A percentile compares a stretch with the other conserved stretches of the same genome.
These are phyloP conservation scores for Nitzschia sp. DNA, from an alignment of 108 stramenopile genomes.

Conservation along the genomic window DNA sequence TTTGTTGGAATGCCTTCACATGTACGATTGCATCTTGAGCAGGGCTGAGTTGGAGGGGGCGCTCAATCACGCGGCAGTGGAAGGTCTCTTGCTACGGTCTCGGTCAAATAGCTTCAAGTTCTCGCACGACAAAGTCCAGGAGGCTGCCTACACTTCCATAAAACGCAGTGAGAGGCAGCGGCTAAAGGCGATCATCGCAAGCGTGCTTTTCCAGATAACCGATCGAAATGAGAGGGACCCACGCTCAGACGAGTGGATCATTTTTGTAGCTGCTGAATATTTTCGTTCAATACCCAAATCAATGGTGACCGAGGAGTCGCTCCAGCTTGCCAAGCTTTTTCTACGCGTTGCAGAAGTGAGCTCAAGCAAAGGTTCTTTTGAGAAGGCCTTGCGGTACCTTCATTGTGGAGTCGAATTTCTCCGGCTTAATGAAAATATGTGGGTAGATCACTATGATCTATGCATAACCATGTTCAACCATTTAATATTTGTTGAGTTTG, in stretches of 20 bases:
- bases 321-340: not conserved
- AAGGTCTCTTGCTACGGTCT: not conserved
- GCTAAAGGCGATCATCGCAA: not conserved
- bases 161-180: not conserved
- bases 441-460: slow-evolving; percentile 4
- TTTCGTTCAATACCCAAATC: slow-evolving; percentile 20
- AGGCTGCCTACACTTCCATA: slow-evolving; percentile 48
- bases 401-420: not conserved
- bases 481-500: slow-evolving; percentile 1
- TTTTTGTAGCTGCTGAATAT: slow-evolving; percentile 35
- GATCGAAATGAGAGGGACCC: not conserved
- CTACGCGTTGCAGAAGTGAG: slow-evolving; percentile 1
- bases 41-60: not conserved
- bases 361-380: not conserved
- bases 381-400: slow-evolving; percentile 5
- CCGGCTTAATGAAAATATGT: slow-evolving; percentile 6
- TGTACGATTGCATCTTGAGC: not conserved
- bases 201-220: not conserved
- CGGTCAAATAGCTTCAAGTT: slow-evolving; percentile 26
- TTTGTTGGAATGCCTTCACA: slow-evolving; percentile 12
- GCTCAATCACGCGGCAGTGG: not conserved
- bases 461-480: slow-evolving; percentile 15
- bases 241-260: slow-evolving; percentile 27
- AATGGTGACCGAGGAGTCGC: not conserved
- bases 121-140: slow-evolving; percentile 48